Conservation (phyloP, 176 grass and related monocot genomes). For the Carex parvula region DNA sequence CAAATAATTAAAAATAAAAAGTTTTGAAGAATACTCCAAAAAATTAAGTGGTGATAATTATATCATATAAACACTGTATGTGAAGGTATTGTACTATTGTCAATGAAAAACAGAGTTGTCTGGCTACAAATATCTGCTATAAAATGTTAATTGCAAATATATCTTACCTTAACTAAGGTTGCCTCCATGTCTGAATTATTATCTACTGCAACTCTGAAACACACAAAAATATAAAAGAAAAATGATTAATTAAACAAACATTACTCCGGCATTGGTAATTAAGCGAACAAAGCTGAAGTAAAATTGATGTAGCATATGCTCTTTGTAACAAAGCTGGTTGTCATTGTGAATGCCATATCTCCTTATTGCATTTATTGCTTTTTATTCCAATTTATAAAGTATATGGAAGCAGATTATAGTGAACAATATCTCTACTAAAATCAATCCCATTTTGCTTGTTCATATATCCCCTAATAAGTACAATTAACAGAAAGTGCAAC, state of each 20-base stretch:
- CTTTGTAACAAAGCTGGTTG: no score
- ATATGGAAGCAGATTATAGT: no score
- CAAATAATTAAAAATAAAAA: neutral
- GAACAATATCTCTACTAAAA: no score
- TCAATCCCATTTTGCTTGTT: neutral
- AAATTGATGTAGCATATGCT: no score
- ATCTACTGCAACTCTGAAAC: slow-evolving; percentile 79
- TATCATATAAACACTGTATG: slow-evolving; percentile 11
- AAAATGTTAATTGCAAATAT: no score
- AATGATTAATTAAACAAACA: slow-evolving; percentile 3
- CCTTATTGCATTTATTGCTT: no score
- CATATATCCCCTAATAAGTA: neutral
- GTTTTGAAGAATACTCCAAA: neutral
- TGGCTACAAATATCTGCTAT: neutral
- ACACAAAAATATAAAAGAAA: slow-evolving; percentile 21
- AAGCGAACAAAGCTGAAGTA: slow-evolving; percentile 10
- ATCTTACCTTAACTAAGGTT: slow-evolving; percentile 80
- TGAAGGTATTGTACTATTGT: neutral
- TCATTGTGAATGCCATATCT: no score
- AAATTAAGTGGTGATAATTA: slow-evolving; percentile 7
- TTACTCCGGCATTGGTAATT: neutral
- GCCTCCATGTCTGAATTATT: slow-evolving; percentile 65
- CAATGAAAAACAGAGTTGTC: neutral
- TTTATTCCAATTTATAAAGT: no score
- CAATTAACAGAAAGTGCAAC: no score